Evolutionary conservation across 179 eudicot species (phyloP).

Genomic region (Silene coronaria): DNA sequence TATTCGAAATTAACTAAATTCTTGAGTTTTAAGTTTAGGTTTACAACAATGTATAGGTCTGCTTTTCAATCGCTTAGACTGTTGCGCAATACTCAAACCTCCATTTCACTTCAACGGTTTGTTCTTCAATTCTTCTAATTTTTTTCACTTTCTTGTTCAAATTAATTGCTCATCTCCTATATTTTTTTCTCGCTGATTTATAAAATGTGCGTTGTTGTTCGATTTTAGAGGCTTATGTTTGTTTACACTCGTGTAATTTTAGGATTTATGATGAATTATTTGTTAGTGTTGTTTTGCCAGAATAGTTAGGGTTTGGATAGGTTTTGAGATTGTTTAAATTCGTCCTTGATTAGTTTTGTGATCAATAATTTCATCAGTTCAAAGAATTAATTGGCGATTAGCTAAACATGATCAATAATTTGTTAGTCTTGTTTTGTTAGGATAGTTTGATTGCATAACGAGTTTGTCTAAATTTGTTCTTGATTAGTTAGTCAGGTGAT

Average conservation of each 20-base stretch:
- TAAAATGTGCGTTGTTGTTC: neutral
- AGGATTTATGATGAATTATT: neutral
- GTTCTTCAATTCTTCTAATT: neutral
- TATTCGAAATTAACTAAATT: neutral
- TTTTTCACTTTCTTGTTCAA: neutral
- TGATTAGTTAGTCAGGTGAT: neutral
- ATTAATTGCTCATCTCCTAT: neutral
- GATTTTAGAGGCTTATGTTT: neutral
- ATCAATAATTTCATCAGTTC: neutral
- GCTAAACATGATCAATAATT: neutral
- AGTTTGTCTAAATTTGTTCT: no score
- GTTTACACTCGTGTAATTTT: neutral
- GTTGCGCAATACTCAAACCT: slow-evolving; percentile 3
- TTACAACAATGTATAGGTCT: slow-evolving; percentile 10
- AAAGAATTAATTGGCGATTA: neutral
- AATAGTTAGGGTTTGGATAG: slow-evolving; percentile 4
- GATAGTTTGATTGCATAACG: no score
- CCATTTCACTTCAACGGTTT: slow-evolving; percentile 14
- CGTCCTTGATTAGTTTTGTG: neutral
- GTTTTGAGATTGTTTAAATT: neutral
- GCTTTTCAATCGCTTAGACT: slow-evolving; percentile 6
- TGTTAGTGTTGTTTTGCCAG: neutral
- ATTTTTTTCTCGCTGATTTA: neutral
- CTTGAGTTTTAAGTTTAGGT: neutral
- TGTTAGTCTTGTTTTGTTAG: no score